These are phyloP conservation scores for Paulownia fortunei DNA, from an alignment of 257 asterid genomes.

Conservation along the genomic window DNA sequence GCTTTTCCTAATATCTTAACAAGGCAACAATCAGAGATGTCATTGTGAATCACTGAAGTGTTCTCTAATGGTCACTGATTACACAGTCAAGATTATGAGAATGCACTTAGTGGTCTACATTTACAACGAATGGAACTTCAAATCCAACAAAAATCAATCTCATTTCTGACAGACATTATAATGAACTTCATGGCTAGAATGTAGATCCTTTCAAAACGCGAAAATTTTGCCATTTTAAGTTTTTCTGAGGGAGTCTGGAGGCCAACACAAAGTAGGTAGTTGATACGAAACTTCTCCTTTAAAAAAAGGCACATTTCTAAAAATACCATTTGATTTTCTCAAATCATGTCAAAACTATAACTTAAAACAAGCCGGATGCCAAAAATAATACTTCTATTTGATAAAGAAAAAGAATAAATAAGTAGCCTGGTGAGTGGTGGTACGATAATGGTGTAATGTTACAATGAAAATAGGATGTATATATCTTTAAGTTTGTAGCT, in stretches of 20 bases:
- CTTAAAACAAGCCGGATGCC: neutral
- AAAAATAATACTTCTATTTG: neutral
- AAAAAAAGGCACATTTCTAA: neutral
- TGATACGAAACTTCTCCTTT: neutral
- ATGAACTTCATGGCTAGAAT: neutral
- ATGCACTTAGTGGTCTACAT: neutral
- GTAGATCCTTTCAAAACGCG: neutral
- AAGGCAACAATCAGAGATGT: conserved; percentile 19
- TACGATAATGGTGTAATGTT: neutral
- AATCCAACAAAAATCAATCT: neutral
- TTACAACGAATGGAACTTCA: neutral
- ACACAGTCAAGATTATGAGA: neutral
- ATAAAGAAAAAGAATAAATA: neutral
- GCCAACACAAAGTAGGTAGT: too few relatives aligned
- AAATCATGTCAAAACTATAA: neutral
- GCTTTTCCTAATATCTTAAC: conserved; percentile 95
- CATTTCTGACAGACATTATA: neutral
- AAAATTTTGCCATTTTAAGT: neutral
- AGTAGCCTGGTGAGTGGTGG: neutral
- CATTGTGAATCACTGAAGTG: neutral
- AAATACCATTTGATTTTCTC: neutral
- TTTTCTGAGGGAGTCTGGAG: too few relatives aligned
- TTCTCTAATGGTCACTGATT: conserved; percentile 11
- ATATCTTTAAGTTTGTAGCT: too few relatives aligned
- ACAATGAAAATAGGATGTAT: neutral